Conservation (phyloP, 2,329 filamentous ascomycete genomes). For the Periglandula ipomoeae region DNA sequence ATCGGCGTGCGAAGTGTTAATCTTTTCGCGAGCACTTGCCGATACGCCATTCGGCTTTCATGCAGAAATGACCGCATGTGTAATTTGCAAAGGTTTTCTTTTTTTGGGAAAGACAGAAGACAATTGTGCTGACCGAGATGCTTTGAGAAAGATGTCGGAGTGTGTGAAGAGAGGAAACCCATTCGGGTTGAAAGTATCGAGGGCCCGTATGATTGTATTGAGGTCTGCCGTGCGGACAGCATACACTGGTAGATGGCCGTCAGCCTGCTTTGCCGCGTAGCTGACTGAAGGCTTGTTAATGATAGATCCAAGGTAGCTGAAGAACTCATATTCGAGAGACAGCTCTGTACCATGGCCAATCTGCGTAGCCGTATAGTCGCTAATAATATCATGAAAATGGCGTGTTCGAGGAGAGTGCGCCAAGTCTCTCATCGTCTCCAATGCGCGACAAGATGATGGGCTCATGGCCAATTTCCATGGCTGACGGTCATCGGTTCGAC, state of each 20-base stretch:
- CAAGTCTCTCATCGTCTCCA: neutral
- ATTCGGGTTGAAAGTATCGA: neutral
- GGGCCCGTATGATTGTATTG: neutral
- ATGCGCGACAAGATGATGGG: neutral
- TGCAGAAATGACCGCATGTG: conserved; percentile 2
- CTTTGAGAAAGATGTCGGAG: neutral
- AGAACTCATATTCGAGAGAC: neutral
- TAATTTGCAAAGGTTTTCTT: neutral
- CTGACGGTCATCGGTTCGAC: neutral
- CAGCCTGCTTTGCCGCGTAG: neutral
- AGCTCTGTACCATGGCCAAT: neutral
- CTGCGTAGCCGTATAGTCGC: neutral
- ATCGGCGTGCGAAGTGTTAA: neutral
- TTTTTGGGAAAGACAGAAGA: neutral
- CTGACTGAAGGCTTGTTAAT: neutral
- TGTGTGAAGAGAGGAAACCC: neutral
- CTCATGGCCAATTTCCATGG: conserved; percentile 1
- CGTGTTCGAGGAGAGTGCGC: neutral
- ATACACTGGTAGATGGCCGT: neutral
- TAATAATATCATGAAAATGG: neutral
- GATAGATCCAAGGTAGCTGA: conserved; percentile 1
- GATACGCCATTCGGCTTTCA: neutral
- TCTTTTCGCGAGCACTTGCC: neutral
- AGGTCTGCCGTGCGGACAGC: neutral
- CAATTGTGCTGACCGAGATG: neutral